Base-by-base conservation (phyloP, 305 asterid species). In the Fraxinus platypoda region DNA sequence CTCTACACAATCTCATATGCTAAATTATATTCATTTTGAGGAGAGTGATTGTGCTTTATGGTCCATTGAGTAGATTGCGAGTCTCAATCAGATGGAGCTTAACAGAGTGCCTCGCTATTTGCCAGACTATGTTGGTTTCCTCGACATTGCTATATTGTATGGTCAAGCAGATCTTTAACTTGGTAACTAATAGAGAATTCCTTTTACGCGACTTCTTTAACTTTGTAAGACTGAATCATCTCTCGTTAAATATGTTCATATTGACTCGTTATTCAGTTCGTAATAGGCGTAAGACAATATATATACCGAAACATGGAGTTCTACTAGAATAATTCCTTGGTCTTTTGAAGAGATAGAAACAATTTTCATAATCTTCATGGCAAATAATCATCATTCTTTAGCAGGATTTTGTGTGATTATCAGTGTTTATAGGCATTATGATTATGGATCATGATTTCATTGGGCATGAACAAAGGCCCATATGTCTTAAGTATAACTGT, bases 381-480 rank as follows among this genome's bases (percentile, higher is more conserved):
- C 12, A 76, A 75, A 83, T 80, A 71, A 77, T 57, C 77, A 76
- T 35, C 17, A 8, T 6, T 17, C 38, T 76, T 73, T 26, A 78
- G 68, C 43, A 49, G 80, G 75, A 80, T 62, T 70, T 84, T 77
- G 78, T 23, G 12, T 78, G 79, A 78, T 66, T 59, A 21, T 76
- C 76, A 76, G 77, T 80, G 64, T 72, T 75, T 79, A 68, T 74
- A 72, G 75, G 77, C 84, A 70, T 9, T 30, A 87, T 87, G 64
- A 85, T 84, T 82, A 66, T 87, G 85, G 59, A 74, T 8, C 72
- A 84, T 84, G 83, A 79, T 81, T 54, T 78, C 31, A 28, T 17
- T 75, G 64, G 73, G 66, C 34, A 70, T 76, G 52, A 41, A 79
- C 2, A 82, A 54, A 77, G 84, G 81, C 52, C 79, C 57, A 76